Percentiles rank a stretch among this genome's conserved stretches.
Evolutionary conservation across 2,329 filamentous ascomycete genomes (phyloP).

Genomic region (Niveomyces coronatus): DNA sequence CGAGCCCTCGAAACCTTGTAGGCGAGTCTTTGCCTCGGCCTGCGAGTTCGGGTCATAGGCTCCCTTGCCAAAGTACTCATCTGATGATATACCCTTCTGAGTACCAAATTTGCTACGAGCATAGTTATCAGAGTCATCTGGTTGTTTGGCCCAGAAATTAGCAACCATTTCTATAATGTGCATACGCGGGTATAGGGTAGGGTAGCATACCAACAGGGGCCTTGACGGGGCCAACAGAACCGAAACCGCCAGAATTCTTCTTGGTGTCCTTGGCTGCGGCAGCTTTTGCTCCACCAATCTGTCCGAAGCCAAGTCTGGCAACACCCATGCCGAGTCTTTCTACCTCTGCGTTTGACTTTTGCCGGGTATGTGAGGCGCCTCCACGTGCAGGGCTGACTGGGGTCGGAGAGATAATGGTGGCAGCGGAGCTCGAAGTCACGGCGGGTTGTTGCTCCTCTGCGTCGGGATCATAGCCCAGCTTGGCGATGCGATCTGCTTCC

Average conservation of each 20-base stretch:
- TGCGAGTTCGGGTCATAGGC: conserved; percentile 71
- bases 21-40: conserved; percentile 73
- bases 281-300: conserved; percentile 57
- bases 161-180: not conserved
- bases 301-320: conserved; percentile 75
- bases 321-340: conserved; percentile 88
- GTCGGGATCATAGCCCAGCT: conserved; percentile 89
- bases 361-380: conserved; percentile 42
- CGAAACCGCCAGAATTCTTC: conserved; percentile 78
- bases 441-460: conserved; percentile 56
- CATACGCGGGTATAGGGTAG: not conserved
- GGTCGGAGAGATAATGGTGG: conserved; percentile 60
- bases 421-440: conserved; percentile 39
- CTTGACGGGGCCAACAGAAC: conserved; percentile 69
- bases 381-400: conserved; percentile 57
- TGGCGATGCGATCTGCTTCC: conserved; percentile 90
- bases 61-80: conserved; percentile 95
- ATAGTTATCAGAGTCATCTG: conserved; percentile 70
- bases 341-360: conserved; percentile 65
- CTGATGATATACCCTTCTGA: conserved; percentile 94
- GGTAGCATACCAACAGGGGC: conserved; percentile 50
- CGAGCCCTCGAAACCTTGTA: conserved; percentile 89
- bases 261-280: conserved; percentile 41
- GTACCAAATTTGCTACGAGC: conserved; percentile 79
- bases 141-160: too few relatives aligned